A percentile compares a stretch with the other conserved stretches of the same genome.
These are phyloP conservation scores for Aegilops bicornis DNA, from an alignment of 176 grass and related monocot genomes.

Conservation along the genomic window DNA sequence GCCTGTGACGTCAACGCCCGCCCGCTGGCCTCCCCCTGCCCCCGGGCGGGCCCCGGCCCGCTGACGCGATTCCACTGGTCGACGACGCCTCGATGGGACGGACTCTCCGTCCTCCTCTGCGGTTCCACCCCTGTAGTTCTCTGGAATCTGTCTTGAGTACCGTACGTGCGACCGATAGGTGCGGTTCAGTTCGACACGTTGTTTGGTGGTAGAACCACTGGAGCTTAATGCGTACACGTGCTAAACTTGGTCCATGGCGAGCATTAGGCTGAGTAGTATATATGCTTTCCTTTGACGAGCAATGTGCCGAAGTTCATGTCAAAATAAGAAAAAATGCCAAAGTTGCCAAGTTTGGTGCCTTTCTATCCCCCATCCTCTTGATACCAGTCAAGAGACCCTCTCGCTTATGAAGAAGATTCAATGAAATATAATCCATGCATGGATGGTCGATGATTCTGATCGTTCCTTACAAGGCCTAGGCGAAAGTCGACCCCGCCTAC, in stretches of 20 bases:
- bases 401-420: not conserved
- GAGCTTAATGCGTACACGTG: not conserved
- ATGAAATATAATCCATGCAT: no score
- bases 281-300: no score
- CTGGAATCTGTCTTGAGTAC: not conserved
- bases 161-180: not conserved
- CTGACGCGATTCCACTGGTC: slow-evolving; percentile 52
- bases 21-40: not conserved
- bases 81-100: not conserved
- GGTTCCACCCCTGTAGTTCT: not conserved
- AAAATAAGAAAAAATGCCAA: no score
- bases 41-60: not conserved
- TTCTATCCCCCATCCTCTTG: no score
- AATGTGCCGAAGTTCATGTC: no score
- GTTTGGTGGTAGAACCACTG: not conserved
- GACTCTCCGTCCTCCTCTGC: no score
- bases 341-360: no score
- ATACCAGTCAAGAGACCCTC: no score
- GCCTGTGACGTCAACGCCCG: slow-evolving; percentile 40
- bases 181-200: not conserved
- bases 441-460: not conserved
- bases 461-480: no score
- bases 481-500: fast-evolving
- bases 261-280: no score
- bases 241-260: not conserved